Evolutionary conservation across 2,329 filamentous ascomycete species (phyloP).

Genomic region (Paraphoma sp.): DNA sequence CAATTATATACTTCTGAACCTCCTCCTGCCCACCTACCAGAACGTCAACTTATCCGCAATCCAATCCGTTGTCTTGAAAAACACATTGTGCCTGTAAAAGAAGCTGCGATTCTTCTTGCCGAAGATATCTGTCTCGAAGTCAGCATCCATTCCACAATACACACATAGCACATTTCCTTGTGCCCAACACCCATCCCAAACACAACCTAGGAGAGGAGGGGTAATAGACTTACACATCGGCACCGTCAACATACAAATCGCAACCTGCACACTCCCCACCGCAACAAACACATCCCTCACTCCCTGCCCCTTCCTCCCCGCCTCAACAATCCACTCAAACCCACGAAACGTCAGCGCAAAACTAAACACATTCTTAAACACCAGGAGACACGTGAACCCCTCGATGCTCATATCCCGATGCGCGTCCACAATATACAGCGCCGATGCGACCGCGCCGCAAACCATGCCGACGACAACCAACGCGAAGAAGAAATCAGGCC

Average conservation of each 20-base stretch:
- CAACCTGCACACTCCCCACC: conserved; percentile 78
- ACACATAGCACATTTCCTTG: too few relatives aligned
- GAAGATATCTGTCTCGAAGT: conserved; percentile 46
- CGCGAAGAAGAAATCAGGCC: conserved; percentile 82
- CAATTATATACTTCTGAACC: too few relatives aligned
- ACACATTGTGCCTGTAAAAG: conserved; percentile 43
- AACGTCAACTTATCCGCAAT: conserved; percentile 26
- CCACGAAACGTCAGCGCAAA: conserved; percentile 85
- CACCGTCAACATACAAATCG: conserved; percentile 75
- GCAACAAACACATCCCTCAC: conserved; percentile 73
- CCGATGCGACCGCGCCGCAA: conserved; percentile 83
- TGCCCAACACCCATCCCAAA: too few relatives aligned
- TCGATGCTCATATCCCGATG: conserved; percentile 87
- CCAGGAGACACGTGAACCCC: conserved; percentile 85
- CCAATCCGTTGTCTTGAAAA: conserved; percentile 39
- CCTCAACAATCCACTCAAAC: conserved; percentile 78
- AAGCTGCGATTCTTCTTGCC: conserved; percentile 47
- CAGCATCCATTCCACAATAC: too few relatives aligned
- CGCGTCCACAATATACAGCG: conserved; percentile 90
- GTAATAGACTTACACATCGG: conserved; percentile 80
- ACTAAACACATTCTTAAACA: conserved; percentile 95
- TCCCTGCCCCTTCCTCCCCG: conserved; percentile 50
- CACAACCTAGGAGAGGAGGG: too few relatives aligned
- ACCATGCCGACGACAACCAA: conserved; percentile 91
- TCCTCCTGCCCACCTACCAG: too few relatives aligned